These are phyloP conservation scores for Coemansia sp. DNA, from an alignment of 192 early-diverging fungal species.

Conservation along the genomic window DNA sequence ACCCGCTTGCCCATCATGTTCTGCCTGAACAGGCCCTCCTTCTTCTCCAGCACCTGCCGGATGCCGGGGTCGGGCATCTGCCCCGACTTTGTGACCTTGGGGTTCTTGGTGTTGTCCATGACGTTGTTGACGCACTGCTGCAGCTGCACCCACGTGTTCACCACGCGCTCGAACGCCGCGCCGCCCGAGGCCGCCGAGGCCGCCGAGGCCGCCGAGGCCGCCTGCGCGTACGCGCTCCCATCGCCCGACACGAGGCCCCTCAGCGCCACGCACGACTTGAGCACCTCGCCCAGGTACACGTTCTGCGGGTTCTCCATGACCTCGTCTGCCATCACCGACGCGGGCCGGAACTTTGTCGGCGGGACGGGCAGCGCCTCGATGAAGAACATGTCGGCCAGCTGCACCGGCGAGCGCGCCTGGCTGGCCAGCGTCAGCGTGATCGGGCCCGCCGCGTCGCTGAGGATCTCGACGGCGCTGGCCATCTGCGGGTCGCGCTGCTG, in stretches of 20 bases:
- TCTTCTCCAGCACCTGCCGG: constrained; percentile 96
- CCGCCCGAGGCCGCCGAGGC: constrained; percentile 17
- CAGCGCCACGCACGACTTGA: constrained; percentile 75
- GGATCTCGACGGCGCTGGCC: constrained; percentile 19
- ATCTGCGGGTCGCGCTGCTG: constrained; percentile 62
- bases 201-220: too few species aligned
- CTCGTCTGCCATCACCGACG: constrained; percentile 85
- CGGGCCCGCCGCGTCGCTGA: constrained; percentile 5
- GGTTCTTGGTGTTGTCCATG: constrained; percentile 90
- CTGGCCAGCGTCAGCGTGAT: constrained; percentile 36
- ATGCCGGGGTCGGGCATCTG: constrained; percentile 83
- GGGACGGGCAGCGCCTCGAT: constrained; percentile 86
- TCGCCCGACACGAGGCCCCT: constrained; percentile 51
- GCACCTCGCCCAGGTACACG: constrained; percentile 76
- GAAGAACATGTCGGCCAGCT: constrained; percentile 85
- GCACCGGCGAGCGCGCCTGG: constrained; percentile 48
- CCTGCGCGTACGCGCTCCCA: constrained; percentile 18
- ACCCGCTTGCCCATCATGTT: constrained; percentile 99
- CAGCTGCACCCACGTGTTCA: constrained; percentile 71
- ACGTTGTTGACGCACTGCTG: constrained; percentile 90
- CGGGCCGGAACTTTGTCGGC: constrained; percentile 91
- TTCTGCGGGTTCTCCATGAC: constrained; percentile 96
- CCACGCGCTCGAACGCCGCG: constrained; percentile 46
- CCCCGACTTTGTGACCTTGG: constrained; percentile 58
- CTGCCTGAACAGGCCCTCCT: constrained; percentile 98